Evolutionary conservation across 495 filamentous ascomycete species (phyloP).

Genomic region (Cetradonia linearis): DNA sequence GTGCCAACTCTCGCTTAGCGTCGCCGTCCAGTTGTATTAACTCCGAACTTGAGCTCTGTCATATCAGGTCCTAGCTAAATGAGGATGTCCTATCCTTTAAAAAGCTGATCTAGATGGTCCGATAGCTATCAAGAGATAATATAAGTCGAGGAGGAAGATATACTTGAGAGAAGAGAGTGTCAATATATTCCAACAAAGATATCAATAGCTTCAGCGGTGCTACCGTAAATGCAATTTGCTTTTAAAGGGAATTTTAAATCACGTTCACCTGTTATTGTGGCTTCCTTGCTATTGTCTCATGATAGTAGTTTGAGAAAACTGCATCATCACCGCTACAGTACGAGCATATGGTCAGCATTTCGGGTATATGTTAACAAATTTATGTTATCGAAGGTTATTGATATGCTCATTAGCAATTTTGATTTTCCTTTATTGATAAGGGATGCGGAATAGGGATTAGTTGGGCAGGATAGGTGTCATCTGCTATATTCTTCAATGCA

Average conservation of each 20-base stretch:
- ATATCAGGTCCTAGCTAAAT: background rate
- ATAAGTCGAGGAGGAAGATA: background rate
- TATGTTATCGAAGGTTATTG: background rate
- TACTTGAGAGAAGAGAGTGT: background rate
- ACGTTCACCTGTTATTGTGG: background rate
- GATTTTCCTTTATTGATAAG: background rate
- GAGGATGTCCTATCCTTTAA: background rate
- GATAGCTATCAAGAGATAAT: background rate
- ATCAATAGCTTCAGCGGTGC: background rate
- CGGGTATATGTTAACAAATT: background rate
- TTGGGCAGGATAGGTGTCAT: no score
- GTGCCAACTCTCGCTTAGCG: background rate
- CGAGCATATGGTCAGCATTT: background rate
- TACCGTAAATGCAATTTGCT: background rate
- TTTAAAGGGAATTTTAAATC: background rate
- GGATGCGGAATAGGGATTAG: background rate
- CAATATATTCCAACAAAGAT: background rate
- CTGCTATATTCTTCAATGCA: background rate
- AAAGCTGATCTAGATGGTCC: background rate
- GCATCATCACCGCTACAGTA: background rate
- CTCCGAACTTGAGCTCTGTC: background rate
- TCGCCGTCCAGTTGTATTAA: background rate
- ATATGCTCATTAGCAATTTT: no score
- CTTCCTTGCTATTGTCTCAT: background rate
- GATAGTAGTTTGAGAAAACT: background rate